These are phyloP conservation scores for Eutrema japonicum DNA, from an alignment of 345 rosid genomes.

Conservation along the genomic window DNA sequence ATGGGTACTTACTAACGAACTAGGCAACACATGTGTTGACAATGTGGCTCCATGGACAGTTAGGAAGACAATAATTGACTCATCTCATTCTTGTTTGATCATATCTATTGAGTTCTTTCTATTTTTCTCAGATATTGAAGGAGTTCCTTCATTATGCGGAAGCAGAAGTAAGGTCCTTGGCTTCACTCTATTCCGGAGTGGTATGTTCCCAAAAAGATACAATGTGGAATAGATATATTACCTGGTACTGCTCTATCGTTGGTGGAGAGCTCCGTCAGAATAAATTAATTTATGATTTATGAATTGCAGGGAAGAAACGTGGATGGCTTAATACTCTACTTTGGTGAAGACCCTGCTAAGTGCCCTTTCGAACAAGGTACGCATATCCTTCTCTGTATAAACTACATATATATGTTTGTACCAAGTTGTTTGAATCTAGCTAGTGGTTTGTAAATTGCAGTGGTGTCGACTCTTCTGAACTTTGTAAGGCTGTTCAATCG, in stretches of 20 bases:
- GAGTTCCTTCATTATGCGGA: constrained; percentile 82
- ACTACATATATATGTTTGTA: not conserved
- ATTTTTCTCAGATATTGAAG: constrained; percentile 54
- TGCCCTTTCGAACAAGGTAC: constrained; percentile 95
- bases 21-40: constrained; percentile 11
- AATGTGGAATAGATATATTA: constrained; percentile 14
- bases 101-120: not conserved
- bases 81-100: constrained; percentile 6
- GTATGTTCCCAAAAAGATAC: constrained; percentile 47
- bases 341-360: constrained; percentile 96
- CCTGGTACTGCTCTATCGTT: not conserved
- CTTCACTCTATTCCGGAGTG: constrained; percentile 85
- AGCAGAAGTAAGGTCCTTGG: constrained; percentile 80
- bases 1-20: not conserved
- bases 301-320: constrained; percentile 80
- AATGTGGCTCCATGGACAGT: constrained; percentile 2
- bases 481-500: constrained; percentile 80
- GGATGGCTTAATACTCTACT: constrained; percentile 87
- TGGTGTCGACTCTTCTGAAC: constrained; percentile 72
- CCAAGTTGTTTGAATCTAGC: constrained; percentile 16
- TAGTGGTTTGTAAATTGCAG: constrained; percentile 48
- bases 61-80: constrained; percentile 11
- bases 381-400: not conserved
- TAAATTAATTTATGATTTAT: constrained; percentile 10
- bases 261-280: constrained; percentile 11